Evolutionary conservation across 1,284 basidiomycete genomes (phyloP), one percentile per base, ranked within the genome.

Genomic region (Termitomyces sp.): DNA sequence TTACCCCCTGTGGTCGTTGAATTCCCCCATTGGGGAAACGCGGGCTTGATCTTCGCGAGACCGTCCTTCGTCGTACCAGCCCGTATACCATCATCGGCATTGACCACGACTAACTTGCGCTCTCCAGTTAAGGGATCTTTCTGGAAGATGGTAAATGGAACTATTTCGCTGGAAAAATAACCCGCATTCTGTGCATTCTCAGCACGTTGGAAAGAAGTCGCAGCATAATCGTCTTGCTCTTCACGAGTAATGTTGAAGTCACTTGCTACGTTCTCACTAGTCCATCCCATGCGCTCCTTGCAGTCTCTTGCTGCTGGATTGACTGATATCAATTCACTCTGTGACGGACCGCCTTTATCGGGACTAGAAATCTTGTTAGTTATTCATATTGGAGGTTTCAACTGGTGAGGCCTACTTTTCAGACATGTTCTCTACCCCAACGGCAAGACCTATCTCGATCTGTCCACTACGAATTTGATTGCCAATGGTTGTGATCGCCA

Each of bases 11-110:
- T 94, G 15, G 90, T 92, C 42, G 81, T 80, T 1, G 76, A 70
- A 8, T 84, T 84, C 2, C 85, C 86, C 91, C 92, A 95, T 63
- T 94, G 89, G 38, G 92, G 92, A 73, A 95, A 96, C 2, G 93
- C 93, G 4, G 88, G 61, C 54, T 80, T 81, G 61, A 92, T 83
- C 71, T 87, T 90, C 45, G 68, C 65, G 47, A 95, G 74, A 8
- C 67, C 69, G 60, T 89, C 87, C 64, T 83, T 80, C 0, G 90
- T 94, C 12, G 89, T 90, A 8, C 85, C 87, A 58, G 80, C 76
- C 24, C 92, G 77, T 51, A 94, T 90, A 7, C 92, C 92, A 65
- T 95, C 93, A 67, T 95, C 93, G 65, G 84, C 78, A 34, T 74
- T 76, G 24, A 93, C 73, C 19, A 81, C 73, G 36, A 88, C 80